Evolutionary conservation across 2,329 filamentous ascomycete genomes (phyloP).

Genomic region (Fusarium graminum): DNA sequence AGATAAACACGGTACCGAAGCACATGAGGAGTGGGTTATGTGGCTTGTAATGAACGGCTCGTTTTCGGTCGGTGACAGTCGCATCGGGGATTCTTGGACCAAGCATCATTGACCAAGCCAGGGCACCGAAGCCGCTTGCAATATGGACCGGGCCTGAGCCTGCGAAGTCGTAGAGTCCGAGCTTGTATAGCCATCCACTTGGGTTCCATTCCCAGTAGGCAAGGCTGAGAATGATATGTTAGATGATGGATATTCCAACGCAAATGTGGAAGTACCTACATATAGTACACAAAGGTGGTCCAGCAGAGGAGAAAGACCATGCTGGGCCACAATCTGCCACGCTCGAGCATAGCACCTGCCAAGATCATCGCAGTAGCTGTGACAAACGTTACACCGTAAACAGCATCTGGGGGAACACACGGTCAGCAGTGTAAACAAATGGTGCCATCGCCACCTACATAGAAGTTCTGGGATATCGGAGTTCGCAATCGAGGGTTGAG

Average conservation of each 20-base stretch:
- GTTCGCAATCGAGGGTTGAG: conserved; percentile 55
- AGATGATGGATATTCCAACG: not conserved
- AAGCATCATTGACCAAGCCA: conserved; percentile 73
- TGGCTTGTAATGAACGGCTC: conserved; percentile 58
- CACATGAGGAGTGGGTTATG: conserved; percentile 75
- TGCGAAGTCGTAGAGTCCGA: conserved; percentile 71
- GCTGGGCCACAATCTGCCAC: conserved; percentile 58
- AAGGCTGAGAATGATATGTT: conserved; percentile 50
- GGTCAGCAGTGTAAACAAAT: not conserved
- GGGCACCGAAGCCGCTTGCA: conserved; percentile 70
- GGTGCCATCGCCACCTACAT: conserved; percentile 28
- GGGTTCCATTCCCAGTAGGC: conserved; percentile 77
- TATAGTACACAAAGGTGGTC: conserved; percentile 73
- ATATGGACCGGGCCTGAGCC: conserved; percentile 75
- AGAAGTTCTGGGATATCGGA: conserved; percentile 55
- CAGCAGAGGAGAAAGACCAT: conserved; percentile 74
- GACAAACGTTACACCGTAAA: conserved; percentile 56
- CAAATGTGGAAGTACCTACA: conserved; percentile 27
- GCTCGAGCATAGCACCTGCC: conserved; percentile 56
- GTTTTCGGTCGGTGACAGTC: conserved; percentile 31
- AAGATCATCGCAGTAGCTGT: conserved; percentile 57
- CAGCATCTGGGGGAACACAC: conserved; percentile 43
- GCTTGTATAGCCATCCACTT: conserved; percentile 74
- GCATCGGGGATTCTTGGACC: conserved; percentile 62
- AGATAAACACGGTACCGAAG: conserved; percentile 73